Conservation (phyloP, 768 basidiomycete genomes). For the Tylopilus subfusipes region DNA sequence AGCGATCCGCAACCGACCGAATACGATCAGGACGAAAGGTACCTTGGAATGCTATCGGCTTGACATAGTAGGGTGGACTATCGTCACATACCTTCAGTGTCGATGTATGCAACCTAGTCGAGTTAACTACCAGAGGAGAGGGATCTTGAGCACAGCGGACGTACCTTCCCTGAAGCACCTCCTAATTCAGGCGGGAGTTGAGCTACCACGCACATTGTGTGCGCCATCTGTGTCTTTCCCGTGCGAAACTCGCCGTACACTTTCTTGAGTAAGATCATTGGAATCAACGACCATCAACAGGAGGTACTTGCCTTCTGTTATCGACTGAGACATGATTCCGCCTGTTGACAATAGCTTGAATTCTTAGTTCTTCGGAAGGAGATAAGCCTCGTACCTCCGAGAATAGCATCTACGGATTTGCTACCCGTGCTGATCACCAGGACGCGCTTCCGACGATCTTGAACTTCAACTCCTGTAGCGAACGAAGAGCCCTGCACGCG, state of each 20-base stretch:
- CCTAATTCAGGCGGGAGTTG: slow-evolving; percentile 89
- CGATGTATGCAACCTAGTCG: slow-evolving; percentile 80
- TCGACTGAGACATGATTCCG: slow-evolving; percentile 88
- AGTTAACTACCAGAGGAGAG: neutral
- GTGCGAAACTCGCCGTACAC: slow-evolving; percentile 97
- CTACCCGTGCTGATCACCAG: slow-evolving; percentile 88
- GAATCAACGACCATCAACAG: neutral
- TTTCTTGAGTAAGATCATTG: slow-evolving; percentile 25
- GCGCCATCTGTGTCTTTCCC: slow-evolving; percentile 93
- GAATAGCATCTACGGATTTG: slow-evolving; percentile 83
- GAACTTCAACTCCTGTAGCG: slow-evolving; percentile 86
- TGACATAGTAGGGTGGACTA: slow-evolving; percentile 6
- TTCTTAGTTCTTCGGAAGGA: neutral
- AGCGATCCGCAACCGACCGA: slow-evolving; percentile 84
- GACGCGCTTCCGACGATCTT: slow-evolving; percentile 79
- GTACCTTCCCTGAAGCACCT: slow-evolving; percentile 84
- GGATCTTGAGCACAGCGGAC: slow-evolving; percentile 7
- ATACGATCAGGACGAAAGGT: slow-evolving; percentile 95
- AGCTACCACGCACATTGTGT: slow-evolving; percentile 88
- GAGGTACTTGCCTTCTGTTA: slow-evolving; percentile 68
- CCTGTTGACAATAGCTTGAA: slow-evolving; percentile 41
- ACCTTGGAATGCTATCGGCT: slow-evolving; percentile 43
- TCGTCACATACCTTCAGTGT: slow-evolving; percentile 64
- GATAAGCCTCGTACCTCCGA: slow-evolving; percentile 59
- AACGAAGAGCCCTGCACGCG: slow-evolving; percentile 78